Evolutionary conservation across 495 filamentous ascomycete species (phyloP).

Genomic region (Penicillium antarcticum): DNA sequence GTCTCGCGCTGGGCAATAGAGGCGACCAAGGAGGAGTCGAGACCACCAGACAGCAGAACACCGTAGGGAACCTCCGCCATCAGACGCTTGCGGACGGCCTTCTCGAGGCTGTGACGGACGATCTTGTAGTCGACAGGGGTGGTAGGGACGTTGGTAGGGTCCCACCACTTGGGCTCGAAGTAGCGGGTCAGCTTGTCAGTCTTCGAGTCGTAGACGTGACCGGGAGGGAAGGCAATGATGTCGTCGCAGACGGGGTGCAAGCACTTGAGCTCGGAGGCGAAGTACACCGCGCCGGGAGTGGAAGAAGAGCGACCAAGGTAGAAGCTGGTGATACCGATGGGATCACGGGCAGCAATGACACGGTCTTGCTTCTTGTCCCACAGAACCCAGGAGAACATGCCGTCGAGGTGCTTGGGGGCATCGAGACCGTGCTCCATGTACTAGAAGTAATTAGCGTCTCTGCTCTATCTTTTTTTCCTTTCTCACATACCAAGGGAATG

Average conservation of each 20-base stretch:
- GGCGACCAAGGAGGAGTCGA: conserved; percentile 93
- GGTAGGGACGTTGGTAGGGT: conserved; percentile 70
- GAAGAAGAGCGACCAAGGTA: conserved; percentile 87
- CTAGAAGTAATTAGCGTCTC: conserved; percentile 42
- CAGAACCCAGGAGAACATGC: conserved; percentile 99
- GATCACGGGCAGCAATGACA: conserved; percentile 89
- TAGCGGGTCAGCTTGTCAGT: conserved; percentile 79
- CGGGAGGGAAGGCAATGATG: conserved; percentile 90
- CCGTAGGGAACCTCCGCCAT: conserved; percentile 99
- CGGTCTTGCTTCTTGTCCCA: conserved; percentile 92
- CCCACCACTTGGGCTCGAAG: conserved; percentile 91
- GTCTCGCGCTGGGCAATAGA: conserved; percentile 94
- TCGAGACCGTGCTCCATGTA: conserved; percentile 91
- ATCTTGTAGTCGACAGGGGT: conserved; percentile 77
- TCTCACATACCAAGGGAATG: conserved; percentile 77
- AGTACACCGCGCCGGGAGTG: conserved; percentile 84
- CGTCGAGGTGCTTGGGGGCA: conserved; percentile 90
- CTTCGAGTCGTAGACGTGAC: conserved; percentile 91
- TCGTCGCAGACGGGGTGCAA: conserved; percentile 92
- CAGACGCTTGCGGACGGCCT: conserved; percentile 88
- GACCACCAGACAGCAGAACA: conserved; percentile 89
- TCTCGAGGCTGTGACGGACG: conserved; percentile 78
- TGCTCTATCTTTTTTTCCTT: background rate
- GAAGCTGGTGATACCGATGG: conserved; percentile 95
- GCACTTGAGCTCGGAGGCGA: conserved; percentile 95